Base-by-base conservation (phyloP, 768 basidiomycete genomes). In the Nidularia pulvinata region DNA sequence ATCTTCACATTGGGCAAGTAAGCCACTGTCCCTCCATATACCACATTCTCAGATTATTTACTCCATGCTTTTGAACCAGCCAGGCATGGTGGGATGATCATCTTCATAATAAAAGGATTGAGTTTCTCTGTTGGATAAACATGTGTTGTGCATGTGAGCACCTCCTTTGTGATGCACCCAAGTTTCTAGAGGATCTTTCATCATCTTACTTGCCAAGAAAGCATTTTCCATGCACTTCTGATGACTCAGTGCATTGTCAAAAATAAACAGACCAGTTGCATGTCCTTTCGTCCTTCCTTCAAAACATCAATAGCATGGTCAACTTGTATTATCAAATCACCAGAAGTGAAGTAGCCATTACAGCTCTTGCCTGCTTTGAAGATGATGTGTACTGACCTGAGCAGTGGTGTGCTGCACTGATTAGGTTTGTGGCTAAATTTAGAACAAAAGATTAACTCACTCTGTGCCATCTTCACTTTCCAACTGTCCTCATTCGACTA, bases 31-130 rank as follows among this genome's bases (percentile, higher is more conserved):
- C 53, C 57, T 59, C 62, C 66, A 52, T 53, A 58, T 53, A 19
- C 51, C 69, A 48, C 36, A 59, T 48, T 61, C 69, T 10, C 57
- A 6, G 35, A 75, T 63, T 33, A 75, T 67, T 10, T 50, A 16
- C 50, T 69, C 65, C 69, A 72, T 74, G 16, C 74, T 69, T 56
- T 74, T 74, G 57, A 74, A 74, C 58, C 54, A 62, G 7, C 68
- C 65, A 5, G 70, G 65, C 51, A 60, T 59, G 19, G 57, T 58
- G 11, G 61, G 62, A 51, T 72, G 69, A 50, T 68, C 51, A 19
- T 65, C 55, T 2, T 56, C 55, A 49, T 59, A 75, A 57, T 75
- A 74, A 5, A 77, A 59, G 16, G 51, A 34, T 49, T 76, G 73
- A 25, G 25, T 25, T 25, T 25, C 25, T 25, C 25, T 25, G 25